Evolutionary conservation across 2,329 filamentous ascomycete genomes (phyloP), one percentile per base, ranked within the genome.

Genomic region (Neospermospora avenae): DNA sequence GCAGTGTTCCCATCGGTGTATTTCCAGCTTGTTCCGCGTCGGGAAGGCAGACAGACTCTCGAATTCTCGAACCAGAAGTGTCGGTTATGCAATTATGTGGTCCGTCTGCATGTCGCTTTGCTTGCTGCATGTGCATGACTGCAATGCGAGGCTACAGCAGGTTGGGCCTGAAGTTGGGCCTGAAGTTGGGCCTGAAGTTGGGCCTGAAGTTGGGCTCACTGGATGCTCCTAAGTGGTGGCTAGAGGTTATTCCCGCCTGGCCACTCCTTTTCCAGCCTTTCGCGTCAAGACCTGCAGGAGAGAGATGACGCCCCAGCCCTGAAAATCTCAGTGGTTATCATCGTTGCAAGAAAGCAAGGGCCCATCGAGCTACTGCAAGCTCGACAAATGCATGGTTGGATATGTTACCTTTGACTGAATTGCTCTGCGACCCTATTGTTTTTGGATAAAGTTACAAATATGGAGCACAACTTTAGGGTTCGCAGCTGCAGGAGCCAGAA

Each of bases 271-370:
- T 35, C 51, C 41, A 46, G 41, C n/a, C 57, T 34, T 14, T 20
- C 57, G 48, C 41, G 41, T 53, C 24, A 46, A 37, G 39, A 53
- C 58, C 31, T 57, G 55, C 59, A 61, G 54, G 45, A 37, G 10
- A 51, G 24, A 18, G n/a, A 31, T 31, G 28, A 31, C 28, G 28
- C 31, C 31, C 48, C 34, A 54, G 55, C 59, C 55, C 37, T 57
- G 53, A 13, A 45, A 54, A 28, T 24, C 13, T 42, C 37, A 60
- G 53, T 60, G 53, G 57, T 55, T 59, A 18, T 51, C 44, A 51
- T 55, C 34, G 34, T 24, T 11, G n/a, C 18, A 10, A 18, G n/a
- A 7, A 42, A 42, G 39, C 13, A 35, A 51, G 48, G 48, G 31
- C 48, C 48, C 31, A 28, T 13, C 10, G 16, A n/a, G 39, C 39